These are phyloP conservation scores for Pseudopithomyces chartarum DNA, from an alignment of 2,329 filamentous ascomycete species.

Conservation along the genomic window DNA sequence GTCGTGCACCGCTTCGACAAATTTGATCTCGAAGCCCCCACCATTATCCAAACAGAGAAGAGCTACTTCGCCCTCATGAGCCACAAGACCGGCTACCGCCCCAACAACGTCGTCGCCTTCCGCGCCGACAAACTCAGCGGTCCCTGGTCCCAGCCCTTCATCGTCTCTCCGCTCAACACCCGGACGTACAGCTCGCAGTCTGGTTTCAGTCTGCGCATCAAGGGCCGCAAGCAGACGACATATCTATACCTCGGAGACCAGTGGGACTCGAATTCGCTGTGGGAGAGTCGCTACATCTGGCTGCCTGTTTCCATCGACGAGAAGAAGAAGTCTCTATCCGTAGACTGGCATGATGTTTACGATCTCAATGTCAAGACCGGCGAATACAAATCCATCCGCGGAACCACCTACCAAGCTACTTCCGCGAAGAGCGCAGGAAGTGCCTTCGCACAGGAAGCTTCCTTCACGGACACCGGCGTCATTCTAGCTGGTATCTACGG, in stretches of 20 bases:
- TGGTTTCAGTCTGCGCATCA: slow-evolving; percentile 55
- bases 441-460: slow-evolving; percentile 62
- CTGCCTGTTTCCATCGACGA: slow-evolving; percentile 60
- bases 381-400: slow-evolving; percentile 53
- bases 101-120: slow-evolving; percentile 65
- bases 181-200: slow-evolving; percentile 60
- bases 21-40: slow-evolving; percentile 65
- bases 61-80: slow-evolving; percentile 67
- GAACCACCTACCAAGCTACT: slow-evolving; percentile 54
- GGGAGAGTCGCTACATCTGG: slow-evolving; percentile 64
- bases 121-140: slow-evolving; percentile 57
- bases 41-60: slow-evolving; percentile 63
- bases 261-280: slow-evolving; percentile 62
- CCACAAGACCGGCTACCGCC: slow-evolving; percentile 67
- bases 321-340: slow-evolving; percentile 53
- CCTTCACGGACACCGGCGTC: slow-evolving; percentile 53
- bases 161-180: slow-evolving; percentile 57
- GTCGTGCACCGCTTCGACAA: slow-evolving; percentile 63
- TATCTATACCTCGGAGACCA: slow-evolving; percentile 59
- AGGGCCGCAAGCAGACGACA: slow-evolving; percentile 55
- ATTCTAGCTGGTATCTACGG: slow-evolving; percentile 61
- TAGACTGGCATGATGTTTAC: slow-evolving; percentile 62
- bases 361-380: slow-evolving; percentile 60
- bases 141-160: slow-evolving; percentile 61
- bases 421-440: slow-evolving; percentile 53